phyloP scores from a whole-genome alignment of 2,329 filamentous ascomycete species.

The Colletotrichum tofieldiae region DNA sequence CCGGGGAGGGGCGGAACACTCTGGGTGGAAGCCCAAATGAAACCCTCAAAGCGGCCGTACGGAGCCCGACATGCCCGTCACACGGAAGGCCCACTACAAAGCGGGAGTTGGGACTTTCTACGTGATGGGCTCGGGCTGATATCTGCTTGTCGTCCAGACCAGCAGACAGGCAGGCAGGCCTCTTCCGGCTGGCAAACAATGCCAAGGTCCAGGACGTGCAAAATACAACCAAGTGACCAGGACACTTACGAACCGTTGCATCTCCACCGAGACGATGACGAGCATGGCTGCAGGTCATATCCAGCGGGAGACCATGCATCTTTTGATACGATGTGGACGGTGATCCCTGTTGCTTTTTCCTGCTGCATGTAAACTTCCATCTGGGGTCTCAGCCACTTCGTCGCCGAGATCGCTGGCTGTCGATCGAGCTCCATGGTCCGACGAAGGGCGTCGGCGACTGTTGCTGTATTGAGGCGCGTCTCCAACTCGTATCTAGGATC shows the following conservation, averaged over 20 bases:
- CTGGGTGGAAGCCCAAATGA: constrained; percentile 30
- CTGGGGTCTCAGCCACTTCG: neutral
- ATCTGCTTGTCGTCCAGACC: constrained; percentile 19
- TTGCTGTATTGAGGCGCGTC: constrained; percentile 6
- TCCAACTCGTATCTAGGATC: neutral
- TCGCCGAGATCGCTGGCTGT: constrained; percentile 2
- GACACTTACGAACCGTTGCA: neutral
- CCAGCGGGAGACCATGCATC: neutral
- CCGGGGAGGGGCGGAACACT: neutral
- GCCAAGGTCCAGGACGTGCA: constrained; percentile 1
- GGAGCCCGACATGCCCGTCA: constrained; percentile 32
- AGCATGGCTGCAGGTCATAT: constrained; percentile 31
- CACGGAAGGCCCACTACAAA: constrained; percentile 31
- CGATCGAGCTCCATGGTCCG: neutral
- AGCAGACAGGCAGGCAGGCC: neutral
- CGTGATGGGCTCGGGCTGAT: constrained; percentile 13
- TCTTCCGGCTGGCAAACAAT: constrained; percentile 8
- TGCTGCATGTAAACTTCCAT: constrained; percentile 11
- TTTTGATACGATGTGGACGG: constrained; percentile 5
- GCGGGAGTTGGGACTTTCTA: constrained; percentile 36
- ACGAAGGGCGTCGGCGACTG: neutral
- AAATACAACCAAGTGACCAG: constrained; percentile 2
- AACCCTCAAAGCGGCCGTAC: constrained; percentile 19
- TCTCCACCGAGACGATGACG: constrained; percentile 3
- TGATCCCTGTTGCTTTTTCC: constrained; percentile 14